phyloP scores from a whole-genome alignment of 2,329 filamentous ascomycete genomes.

The Hypoxylon rubiginosum region DNA sequence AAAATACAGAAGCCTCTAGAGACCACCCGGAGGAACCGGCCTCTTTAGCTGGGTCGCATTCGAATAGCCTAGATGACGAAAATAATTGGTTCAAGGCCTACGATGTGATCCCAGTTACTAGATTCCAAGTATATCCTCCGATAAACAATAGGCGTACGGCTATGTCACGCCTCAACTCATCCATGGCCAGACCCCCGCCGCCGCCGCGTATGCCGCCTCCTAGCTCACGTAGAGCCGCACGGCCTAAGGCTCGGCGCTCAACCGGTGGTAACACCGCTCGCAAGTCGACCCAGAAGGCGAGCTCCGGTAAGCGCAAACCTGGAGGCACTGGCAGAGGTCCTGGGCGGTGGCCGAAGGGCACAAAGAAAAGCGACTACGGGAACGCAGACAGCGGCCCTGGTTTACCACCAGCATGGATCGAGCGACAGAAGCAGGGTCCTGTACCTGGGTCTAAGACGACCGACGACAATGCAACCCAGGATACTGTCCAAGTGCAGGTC shows the following conservation, averaged over 20 bases:
- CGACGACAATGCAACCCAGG: conserved; percentile 48
- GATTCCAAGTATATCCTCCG: conserved; percentile 85
- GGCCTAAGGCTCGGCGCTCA: conserved; percentile 57
- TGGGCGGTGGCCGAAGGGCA: conserved; percentile 76
- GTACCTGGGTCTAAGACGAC: conserved; percentile 32
- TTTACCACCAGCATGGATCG: conserved; percentile 69
- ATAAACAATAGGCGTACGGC: conserved; percentile 65
- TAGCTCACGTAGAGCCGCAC: conserved; percentile 53
- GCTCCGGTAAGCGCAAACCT: conserved; percentile 65
- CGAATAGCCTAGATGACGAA: conserved; percentile 49
- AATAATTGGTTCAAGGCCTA: conserved; percentile 64
- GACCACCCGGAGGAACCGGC: conserved; percentile 38
- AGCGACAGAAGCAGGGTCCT: conserved; percentile 46
- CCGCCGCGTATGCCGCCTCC: conserved; percentile 48
- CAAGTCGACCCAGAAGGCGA: conserved; percentile 57
- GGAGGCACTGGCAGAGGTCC: conserved; percentile 75
- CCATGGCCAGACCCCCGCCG: conserved; percentile 53
- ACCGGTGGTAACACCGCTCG: conserved; percentile 49
- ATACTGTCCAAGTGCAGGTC: conserved; percentile 56
- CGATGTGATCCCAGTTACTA: conserved; percentile 72
- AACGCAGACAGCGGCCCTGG: conserved; percentile 76
- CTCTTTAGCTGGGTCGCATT: conserved; percentile 31
- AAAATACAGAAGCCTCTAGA: conserved; percentile 40
- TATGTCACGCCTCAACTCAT: conserved; percentile 59
- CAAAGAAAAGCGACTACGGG: conserved; percentile 76